A percentile compares a stretch with the other conserved stretches of the same genome.
Conservation (phyloP, 2,329 filamentous ascomycete species). For the Scolecobasidium constrictum region DNA sequence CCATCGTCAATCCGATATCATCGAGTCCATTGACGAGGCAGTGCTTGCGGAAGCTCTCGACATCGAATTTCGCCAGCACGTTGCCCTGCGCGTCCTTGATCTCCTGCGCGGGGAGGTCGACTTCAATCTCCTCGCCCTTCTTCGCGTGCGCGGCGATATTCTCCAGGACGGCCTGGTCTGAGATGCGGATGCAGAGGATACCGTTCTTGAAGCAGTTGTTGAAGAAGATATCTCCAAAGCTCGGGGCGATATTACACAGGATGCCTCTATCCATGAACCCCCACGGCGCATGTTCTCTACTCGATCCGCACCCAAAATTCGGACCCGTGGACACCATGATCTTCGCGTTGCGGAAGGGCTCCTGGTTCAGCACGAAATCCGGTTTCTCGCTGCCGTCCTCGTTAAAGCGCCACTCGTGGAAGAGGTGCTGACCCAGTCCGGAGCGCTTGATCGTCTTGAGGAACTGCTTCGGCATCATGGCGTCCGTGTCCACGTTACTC, state of each 20-base stretch:
- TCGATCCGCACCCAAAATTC: conserved; percentile 93
- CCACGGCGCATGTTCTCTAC: conserved; percentile 94
- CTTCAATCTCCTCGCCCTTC: conserved; percentile 73
- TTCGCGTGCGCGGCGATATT: conserved; percentile 66
- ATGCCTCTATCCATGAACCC: conserved; percentile 94
- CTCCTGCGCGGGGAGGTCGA: conserved; percentile 76
- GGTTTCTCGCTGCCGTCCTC: conserved; percentile 61
- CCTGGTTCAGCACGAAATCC: conserved; percentile 81
- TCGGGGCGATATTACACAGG: conserved; percentile 82
- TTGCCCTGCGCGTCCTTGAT: conserved; percentile 68
- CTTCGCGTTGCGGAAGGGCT: conserved; percentile 73
- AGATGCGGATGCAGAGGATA: conserved; percentile 80
- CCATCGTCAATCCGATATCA: conserved; percentile 90
- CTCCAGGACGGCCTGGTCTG: conserved; percentile 54
- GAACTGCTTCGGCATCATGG: conserved; percentile 98
- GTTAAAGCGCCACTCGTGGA: conserved; percentile 73
- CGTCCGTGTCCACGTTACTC: conserved; percentile 94
- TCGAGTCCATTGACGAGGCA: conserved; percentile 89
- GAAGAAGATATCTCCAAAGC: conserved; percentile 89
- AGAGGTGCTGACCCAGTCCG: conserved; percentile 78
- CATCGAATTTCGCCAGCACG: conserved; percentile 68
- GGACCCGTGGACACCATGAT: conserved; percentile 83
- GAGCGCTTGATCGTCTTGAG: conserved; percentile 98
- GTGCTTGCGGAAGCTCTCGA: conserved; percentile 90
- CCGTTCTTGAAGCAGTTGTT: conserved; percentile 99